Evolutionary conservation across 352 stramenopile genomes (phyloP), one percentile per base, ranked within the genome.

Genomic region (Phytopythium ostracodes): DNA sequence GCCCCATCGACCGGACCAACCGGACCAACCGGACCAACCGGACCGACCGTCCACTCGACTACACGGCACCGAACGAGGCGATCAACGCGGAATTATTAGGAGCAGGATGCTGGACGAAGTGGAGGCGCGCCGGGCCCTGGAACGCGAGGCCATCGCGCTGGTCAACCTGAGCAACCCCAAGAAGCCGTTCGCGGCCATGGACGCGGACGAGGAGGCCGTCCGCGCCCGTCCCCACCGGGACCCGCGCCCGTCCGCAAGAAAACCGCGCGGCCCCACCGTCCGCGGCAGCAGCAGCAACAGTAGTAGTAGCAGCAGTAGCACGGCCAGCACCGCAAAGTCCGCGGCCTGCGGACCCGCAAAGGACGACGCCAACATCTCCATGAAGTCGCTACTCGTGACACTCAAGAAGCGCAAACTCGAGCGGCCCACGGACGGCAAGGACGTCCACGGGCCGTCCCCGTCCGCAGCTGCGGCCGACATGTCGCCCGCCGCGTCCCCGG

Each of bases 71-170:
- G 29, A 7, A 33, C 29, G 29, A 33, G 29, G 7, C 29, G 4
- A 33, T 4, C 33, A 38, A 38, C 7, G 33, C 33, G 33, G 14
- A 2, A 10, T 40, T 17, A 22, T 15, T 5, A 44, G 56, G 24
- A 42, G 64, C n/a, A 29, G 54, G 51, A 87, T 86, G 70, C 56
- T 86, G 67, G 80, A 89, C 62, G 74, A 86, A 40, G n/a, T n/a
- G 27, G 73, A 86, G 7, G 62, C 73, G n/a, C 72, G 72, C 20
- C 77, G 69, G 15, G 64, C 80, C 22, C 62, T 89, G 17, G 80
- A 89, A 44, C 69, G 87, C 54, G 80, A 89, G 29, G 80, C 80
- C 64, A 89, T 89, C 52, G 80, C 80, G 43, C 80, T 89, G 44
- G 80, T 89, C 51, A 89, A 75, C 46, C 68, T 89, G 55, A 87